Conservation (phyloP, 1,284 basidiomycete species). For the Golubevia sp. region DNA sequence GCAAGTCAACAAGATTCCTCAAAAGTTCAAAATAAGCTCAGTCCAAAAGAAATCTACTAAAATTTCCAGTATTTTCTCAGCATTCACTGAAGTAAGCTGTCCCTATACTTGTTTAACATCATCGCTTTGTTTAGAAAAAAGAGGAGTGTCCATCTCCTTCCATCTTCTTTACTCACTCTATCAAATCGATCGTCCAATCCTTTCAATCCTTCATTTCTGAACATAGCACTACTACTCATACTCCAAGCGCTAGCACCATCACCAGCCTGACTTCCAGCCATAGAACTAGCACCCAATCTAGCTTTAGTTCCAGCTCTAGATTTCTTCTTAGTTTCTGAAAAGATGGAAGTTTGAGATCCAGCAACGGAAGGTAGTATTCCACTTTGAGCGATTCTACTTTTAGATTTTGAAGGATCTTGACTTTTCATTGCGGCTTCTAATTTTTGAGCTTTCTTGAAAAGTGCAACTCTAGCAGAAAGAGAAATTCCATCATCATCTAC, state of each 20-base stretch:
- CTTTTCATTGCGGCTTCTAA: conserved; percentile 13
- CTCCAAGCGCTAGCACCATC: conserved; percentile 52
- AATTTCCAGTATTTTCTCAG: too few relatives aligned
- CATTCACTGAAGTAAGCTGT: conserved; percentile 1
- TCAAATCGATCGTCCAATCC: conserved; percentile 93
- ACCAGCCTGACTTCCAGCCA: conserved; percentile 14
- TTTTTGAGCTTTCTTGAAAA: conserved; percentile 48
- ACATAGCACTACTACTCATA: conserved; percentile 97
- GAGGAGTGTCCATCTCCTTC: too few relatives aligned
- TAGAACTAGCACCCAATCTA: conserved; percentile 39
- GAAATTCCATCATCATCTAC: conserved; percentile 28
- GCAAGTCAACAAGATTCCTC: conserved; percentile 63
- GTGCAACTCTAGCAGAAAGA: conserved; percentile 46
- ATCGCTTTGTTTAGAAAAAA: neutral
- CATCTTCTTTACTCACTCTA: conserved; percentile 68
- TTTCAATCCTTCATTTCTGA: conserved; percentile 83
- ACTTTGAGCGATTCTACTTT: neutral
- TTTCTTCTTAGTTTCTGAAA: conserved; percentile 27
- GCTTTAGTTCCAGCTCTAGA: conserved; percentile 47
- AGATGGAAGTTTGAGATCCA: neutral
- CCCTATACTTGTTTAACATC: neutral
- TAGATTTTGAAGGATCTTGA: conserved; percentile 7
- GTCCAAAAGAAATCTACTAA: too few relatives aligned
- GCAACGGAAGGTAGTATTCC: neutral
- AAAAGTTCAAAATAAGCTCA: conserved; percentile 9